Percentiles rank a stretch among this genome's conserved stretches.
phyloP scores from a whole-genome alignment of 371 early-diverging fungal genomes.

The Ordospora pajunii region DNA sequence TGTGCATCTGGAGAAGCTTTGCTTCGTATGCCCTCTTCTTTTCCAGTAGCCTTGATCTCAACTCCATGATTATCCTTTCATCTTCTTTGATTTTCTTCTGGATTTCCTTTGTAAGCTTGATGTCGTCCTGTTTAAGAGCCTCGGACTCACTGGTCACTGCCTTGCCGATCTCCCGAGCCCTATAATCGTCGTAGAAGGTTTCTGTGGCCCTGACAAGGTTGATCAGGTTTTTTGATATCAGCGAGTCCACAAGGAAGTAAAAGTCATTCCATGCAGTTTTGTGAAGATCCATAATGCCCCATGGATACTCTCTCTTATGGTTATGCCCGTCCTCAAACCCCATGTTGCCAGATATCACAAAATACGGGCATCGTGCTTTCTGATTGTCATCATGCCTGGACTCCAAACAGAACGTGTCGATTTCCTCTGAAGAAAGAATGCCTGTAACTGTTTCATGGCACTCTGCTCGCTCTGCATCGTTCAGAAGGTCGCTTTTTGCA shows the following conservation, averaged over 20 bases:
- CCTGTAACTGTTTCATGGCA: constrained; percentile 36
- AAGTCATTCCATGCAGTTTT: constrained; percentile 17
- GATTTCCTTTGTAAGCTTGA: not conserved
- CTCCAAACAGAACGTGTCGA: constrained; percentile 12
- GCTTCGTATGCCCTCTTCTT: not conserved
- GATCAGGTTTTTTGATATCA: constrained; percentile 46
- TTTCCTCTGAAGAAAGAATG: constrained; percentile 12
- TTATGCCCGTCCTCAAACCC: not conserved
- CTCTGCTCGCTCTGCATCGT: constrained; percentile 19
- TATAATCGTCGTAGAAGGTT: constrained; percentile 43
- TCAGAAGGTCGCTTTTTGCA: constrained; percentile 53
- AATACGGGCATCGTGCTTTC: constrained; percentile 14
- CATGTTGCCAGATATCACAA: not conserved
- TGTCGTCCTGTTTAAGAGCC: not conserved
- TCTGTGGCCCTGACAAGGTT: constrained; percentile 53
- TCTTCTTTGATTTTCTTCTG: constrained; percentile 10
- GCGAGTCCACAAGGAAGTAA: constrained; percentile 36
- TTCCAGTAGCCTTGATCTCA: not conserved
- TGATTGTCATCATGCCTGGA: constrained; percentile 2
- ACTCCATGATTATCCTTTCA: not conserved
- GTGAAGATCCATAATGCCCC: constrained; percentile 13
- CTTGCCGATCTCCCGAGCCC: constrained; percentile 1
- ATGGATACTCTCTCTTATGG: constrained; percentile 40
- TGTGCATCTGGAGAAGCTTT: not conserved
- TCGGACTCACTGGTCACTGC: not conserved